These are phyloP conservation scores for Podospora conica DNA, from an alignment of 495 filamentous ascomycete genomes.

Conservation along the genomic window DNA sequence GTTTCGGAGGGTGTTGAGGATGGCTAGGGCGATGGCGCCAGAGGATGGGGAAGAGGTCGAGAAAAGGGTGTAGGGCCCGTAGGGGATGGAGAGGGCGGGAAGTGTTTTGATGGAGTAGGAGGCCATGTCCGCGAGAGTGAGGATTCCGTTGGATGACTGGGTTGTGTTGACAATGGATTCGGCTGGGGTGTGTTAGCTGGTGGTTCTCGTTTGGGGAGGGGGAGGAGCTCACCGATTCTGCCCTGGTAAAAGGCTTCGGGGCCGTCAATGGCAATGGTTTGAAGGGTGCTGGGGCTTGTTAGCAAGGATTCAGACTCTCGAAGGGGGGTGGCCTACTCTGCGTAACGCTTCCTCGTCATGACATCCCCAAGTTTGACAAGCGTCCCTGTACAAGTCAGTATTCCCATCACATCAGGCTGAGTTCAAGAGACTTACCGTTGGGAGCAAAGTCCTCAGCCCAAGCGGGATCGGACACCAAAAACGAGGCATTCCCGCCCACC, in stretches of 20 bases:
- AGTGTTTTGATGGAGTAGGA: constrained; percentile 61
- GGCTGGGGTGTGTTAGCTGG: constrained; percentile 40
- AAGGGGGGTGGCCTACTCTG: constrained; percentile 38
- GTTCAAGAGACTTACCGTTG: constrained; percentile 40
- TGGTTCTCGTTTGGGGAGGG: background rate
- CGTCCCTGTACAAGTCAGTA: constrained; percentile 22
- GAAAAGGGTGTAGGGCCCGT: constrained; percentile 62
- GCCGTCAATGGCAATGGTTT: constrained; percentile 64
- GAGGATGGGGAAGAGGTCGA: constrained; percentile 65
- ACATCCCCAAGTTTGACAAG: constrained; percentile 63
- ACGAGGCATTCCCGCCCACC: constrained; percentile 42
- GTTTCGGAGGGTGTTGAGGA: constrained; percentile 72
- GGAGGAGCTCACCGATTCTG: constrained; percentile 30
- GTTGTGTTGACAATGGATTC: constrained; percentile 65
- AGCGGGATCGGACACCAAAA: constrained; percentile 62
- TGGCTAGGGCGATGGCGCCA: constrained; percentile 63
- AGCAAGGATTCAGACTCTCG: background rate
- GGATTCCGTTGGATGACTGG: constrained; percentile 62
- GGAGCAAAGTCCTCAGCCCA: constrained; percentile 90
- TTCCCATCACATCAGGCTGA: background rate
- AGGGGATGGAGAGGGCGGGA: constrained; percentile 58
- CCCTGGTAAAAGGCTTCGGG: constrained; percentile 73
- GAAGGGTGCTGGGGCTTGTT: constrained; percentile 48
- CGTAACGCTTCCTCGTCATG: constrained; percentile 73
- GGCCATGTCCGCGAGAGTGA: constrained; percentile 71